Conservation (phyloP, 2,329 filamentous ascomycete species). For the Exophiala oligosperma region DNA sequence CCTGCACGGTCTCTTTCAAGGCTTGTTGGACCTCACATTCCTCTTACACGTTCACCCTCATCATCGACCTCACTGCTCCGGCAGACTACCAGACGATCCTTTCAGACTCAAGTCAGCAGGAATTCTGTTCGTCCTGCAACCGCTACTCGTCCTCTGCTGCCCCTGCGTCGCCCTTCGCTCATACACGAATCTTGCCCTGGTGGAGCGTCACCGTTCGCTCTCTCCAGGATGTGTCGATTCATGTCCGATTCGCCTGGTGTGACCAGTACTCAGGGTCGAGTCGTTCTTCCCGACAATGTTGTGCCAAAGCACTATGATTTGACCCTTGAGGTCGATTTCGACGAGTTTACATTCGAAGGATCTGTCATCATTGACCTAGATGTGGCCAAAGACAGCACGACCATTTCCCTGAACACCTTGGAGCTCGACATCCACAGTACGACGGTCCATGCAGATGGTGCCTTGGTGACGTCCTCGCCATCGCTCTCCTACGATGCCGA, state of each 20-base stretch:
- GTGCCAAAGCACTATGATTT: slow-evolving; percentile 90
- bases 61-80: neutral
- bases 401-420: slow-evolving; percentile 82
- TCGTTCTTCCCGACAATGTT: slow-evolving; percentile 88
- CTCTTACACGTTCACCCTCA: neutral
- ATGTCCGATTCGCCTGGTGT: slow-evolving; percentile 27
- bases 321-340: slow-evolving; percentile 86
- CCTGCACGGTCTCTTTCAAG: slow-evolving; percentile 19
- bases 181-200: neutral
- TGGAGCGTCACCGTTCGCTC: neutral
- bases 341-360: slow-evolving; percentile 83
- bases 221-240: slow-evolving; percentile 28
- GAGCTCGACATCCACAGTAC: slow-evolving; percentile 80
- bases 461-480: slow-evolving; percentile 60
- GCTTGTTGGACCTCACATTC: slow-evolving; percentile 14
- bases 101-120: slow-evolving; percentile 2
- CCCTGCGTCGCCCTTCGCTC: neutral
- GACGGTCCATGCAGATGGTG: slow-evolving; percentile 64
- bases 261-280: slow-evolving; percentile 49
- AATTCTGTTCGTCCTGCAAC: neutral
- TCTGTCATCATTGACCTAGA: slow-evolving; percentile 84
- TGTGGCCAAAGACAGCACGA: slow-evolving; percentile 78
- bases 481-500: slow-evolving; percentile 73
- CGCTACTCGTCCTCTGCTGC: neutral
- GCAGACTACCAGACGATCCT: slow-evolving; percentile 6